These are phyloP conservation scores for Pseudohyphozyma bogoriensis DNA, from an alignment of 768 basidiomycete species.

Conservation along the genomic window DNA sequence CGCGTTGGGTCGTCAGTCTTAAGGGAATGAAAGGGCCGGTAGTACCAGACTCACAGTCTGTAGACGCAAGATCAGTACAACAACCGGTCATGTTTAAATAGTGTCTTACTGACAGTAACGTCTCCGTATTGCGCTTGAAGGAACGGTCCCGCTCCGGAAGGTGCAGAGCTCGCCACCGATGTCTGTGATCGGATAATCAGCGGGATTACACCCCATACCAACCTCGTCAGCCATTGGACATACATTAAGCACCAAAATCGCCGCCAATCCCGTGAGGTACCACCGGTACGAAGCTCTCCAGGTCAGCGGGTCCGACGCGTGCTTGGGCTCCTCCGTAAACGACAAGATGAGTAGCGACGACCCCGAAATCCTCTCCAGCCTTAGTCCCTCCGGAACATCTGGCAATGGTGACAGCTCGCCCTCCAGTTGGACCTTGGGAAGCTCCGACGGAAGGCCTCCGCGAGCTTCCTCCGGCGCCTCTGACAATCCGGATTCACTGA, in stretches of 20 bases:
- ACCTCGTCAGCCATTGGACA: background rate
- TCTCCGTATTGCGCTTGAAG: conserved; percentile 5
- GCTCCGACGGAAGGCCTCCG: no score
- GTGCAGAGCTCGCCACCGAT: background rate
- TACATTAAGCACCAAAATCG: conserved; percentile 12
- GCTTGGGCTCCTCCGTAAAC: background rate
- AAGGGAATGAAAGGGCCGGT: conserved; percentile 13
- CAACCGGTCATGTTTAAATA: background rate
- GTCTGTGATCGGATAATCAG: background rate
- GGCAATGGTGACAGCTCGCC: no score
- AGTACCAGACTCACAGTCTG: conserved; percentile 11
- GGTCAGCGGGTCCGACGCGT: conserved; percentile 9
- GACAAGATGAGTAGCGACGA: conserved; percentile 1
- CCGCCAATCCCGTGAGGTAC: conserved; percentile 5
- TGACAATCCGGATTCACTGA: no score
- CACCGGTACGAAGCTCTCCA: background rate
- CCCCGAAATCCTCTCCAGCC: no score
- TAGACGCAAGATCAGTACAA: no score
- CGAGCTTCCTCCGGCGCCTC: no score
- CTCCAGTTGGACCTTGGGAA: no score
- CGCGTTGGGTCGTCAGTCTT: conserved; percentile 8
- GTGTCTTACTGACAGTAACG: background rate
- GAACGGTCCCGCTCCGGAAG: conserved; percentile 10
- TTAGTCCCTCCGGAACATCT: no score
- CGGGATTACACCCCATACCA: background rate